phyloP scores from a whole-genome alignment of 176 grass and related monocot genomes.

The Triticum urartu region DNA sequence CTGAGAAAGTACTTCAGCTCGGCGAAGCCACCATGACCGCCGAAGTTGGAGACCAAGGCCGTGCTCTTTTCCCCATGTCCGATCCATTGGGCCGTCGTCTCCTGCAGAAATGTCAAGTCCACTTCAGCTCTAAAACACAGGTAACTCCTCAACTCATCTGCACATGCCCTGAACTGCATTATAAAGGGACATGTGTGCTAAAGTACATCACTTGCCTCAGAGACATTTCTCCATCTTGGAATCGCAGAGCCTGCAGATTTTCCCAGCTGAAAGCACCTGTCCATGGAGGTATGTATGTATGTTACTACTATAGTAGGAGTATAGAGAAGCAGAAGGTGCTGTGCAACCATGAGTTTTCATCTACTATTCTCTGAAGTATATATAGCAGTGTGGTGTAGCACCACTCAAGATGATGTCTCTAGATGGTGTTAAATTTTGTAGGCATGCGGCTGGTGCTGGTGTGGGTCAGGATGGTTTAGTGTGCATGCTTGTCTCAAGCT shows the following conservation, averaged over 20 bases:
- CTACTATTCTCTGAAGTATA: neutral
- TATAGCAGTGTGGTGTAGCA: slow-evolving; percentile 25
- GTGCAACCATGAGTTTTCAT: slow-evolving; percentile 8
- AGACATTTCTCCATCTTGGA: slow-evolving; percentile 31
- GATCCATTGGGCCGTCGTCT: slow-evolving; percentile 7
- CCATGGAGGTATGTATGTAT: slow-evolving; percentile 43
- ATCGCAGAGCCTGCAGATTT: slow-evolving; percentile 34
- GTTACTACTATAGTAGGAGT: neutral
- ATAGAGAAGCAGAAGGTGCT: neutral
- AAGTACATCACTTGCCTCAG: slow-evolving; percentile 24
- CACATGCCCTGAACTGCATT: neutral
- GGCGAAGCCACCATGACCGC: slow-evolving; percentile 29
- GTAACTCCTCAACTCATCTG: slow-evolving; percentile 12
- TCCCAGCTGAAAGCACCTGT: slow-evolving; percentile 46
- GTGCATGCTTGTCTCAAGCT: slow-evolving; percentile 50
- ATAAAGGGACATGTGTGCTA: neutral
- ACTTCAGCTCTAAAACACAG: slow-evolving; percentile 21
- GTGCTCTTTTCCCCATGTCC: slow-evolving; percentile 31
- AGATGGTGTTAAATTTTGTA: slow-evolving; percentile 35
- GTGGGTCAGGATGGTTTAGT: slow-evolving; percentile 48
- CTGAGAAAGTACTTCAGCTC: slow-evolving; percentile 50
- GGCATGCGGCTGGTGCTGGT: slow-evolving; percentile 32
- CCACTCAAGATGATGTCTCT: slow-evolving; percentile 25
- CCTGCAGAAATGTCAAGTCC: slow-evolving; percentile 45
- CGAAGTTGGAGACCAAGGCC: slow-evolving; percentile 21